Evolutionary conservation across 495 filamentous ascomycete genomes (phyloP), one percentile per base, ranked within the genome.

Genomic region (Opeltia flavorubescens): DNA sequence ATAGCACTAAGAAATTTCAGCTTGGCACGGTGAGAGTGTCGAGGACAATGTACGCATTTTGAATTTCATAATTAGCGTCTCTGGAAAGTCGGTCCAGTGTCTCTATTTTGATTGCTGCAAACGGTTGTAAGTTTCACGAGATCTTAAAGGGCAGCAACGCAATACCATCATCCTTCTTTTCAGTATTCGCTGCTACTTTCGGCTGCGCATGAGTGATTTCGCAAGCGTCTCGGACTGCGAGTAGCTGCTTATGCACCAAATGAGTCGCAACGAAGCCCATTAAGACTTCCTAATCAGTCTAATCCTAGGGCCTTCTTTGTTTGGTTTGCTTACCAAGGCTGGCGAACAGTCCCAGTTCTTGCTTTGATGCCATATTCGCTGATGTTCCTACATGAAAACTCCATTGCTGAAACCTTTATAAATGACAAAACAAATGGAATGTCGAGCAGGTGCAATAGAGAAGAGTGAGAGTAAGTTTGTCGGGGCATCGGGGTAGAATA

Each of bases 51-150:
- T 71, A 75, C 71, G 70, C 68, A 46, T 66, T 60, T 52, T 69
- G 65, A 43, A 75, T 68, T 44, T 73, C 67, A 55, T 67, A 61
- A 48, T 67, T 74, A 26, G 69, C 63, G 57, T 66, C 69, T 46
- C 66, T 60, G 38, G 65, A 65, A 34, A 75, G 64, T 51, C 68
- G 67, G 18, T 66, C 56, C 13, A 75, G 64, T 1, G 71, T 71
- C 40, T 71, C 63, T 45, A 75, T 50, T 47, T 73, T 73, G 45
- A 75, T 60, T 12, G 66, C 70, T 74, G 44, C 5, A 12, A 9
- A 15, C 0, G 2, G 25, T 55, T 27, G 48, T 33, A 47, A 13
- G 13, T 20, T 9, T 21, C 4, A 2, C 13, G 12, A 25, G 6
- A 41, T 25, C 21, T 9, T n/a, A 1, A 17, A 9, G 53, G 2